phyloP scores from a whole-genome alignment of 192 early-diverging fungal species.

The Gonapodya prolifera region DNA sequence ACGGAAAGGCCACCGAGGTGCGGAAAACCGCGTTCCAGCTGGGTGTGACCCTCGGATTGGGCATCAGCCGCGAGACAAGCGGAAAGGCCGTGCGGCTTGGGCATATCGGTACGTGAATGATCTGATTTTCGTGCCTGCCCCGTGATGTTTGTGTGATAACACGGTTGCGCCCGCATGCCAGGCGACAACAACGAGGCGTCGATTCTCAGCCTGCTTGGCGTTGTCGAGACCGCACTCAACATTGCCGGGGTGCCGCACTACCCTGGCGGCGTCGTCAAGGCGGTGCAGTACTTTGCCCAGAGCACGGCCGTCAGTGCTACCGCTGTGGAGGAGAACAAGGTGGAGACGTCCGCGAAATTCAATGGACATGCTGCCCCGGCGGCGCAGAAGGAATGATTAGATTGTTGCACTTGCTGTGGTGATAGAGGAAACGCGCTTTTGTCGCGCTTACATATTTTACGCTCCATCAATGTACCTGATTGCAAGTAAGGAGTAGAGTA shows the following conservation, averaged over 20 bases:
- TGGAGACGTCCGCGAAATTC: not conserved
- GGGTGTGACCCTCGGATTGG: not conserved
- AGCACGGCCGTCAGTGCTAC: not conserved
- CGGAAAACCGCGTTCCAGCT: not conserved
- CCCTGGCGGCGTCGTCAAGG: not conserved
- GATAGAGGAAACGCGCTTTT: too few relatives aligned
- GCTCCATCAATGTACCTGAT: too few relatives aligned
- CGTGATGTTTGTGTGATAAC: not conserved
- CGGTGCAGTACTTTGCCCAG: not conserved
- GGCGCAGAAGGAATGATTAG: too few relatives aligned
- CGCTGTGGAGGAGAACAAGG: not conserved
- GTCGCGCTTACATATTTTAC: too few relatives aligned
- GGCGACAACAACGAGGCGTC: conserved; percentile 1
- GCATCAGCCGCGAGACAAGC: not conserved
- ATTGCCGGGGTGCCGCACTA: not conserved
- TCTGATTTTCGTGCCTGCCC: not conserved
- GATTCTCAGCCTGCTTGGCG: not conserved
- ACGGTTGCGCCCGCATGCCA: not conserved
- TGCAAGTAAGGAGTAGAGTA: too few relatives aligned
- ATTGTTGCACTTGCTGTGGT: too few relatives aligned
- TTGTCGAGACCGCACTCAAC: not conserved
- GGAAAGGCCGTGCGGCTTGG: not conserved
- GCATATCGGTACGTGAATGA: not conserved
- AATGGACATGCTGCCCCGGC: too few relatives aligned
- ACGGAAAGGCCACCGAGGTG: not conserved